Percentiles rank a stretch among this genome's conserved stretches.
These are phyloP conservation scores for Termitomyces sp. DNA, from an alignment of 1,284 basidiomycete species.

Conservation along the genomic window DNA sequence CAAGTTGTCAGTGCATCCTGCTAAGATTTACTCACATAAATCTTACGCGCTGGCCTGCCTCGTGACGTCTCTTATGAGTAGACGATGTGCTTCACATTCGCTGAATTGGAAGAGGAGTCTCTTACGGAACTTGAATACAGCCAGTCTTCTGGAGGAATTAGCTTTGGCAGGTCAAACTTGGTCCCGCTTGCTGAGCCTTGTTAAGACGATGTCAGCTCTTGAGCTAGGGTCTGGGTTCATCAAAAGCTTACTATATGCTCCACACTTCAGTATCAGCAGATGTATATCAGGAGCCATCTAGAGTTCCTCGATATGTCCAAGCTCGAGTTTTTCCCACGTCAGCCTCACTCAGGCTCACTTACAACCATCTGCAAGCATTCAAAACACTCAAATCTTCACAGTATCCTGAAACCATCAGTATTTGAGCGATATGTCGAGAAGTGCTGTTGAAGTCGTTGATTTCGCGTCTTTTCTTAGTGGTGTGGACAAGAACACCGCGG, in stretches of 20 bases:
- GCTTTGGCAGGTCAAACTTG: background rate
- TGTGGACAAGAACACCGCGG: conserved; percentile 38
- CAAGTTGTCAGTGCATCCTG: too few species aligned
- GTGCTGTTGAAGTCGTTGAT: conserved; percentile 35
- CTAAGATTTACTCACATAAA: too few species aligned
- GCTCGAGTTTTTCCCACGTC: background rate
- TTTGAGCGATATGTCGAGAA: conserved; percentile 39
- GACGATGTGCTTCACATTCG: background rate
- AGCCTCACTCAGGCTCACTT: background rate
- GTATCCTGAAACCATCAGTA: background rate
- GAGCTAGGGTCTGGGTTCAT: background rate
- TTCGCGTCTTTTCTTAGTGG: conserved; percentile 49
- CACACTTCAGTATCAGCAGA: background rate
- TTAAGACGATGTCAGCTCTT: background rate
- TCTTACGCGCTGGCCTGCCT: too few species aligned
- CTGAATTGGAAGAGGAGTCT: background rate
- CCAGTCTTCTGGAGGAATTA: background rate
- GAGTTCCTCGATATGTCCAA: background rate
- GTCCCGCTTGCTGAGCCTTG: background rate
- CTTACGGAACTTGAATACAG: background rate
- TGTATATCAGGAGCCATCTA: background rate
- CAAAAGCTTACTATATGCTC: background rate
- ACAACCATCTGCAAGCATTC: background rate
- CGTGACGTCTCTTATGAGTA: too few species aligned
- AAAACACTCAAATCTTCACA: background rate